Evolutionary conservation across 2,329 filamentous ascomycete genomes (phyloP).

Genomic region (Botrytis porri): DNA sequence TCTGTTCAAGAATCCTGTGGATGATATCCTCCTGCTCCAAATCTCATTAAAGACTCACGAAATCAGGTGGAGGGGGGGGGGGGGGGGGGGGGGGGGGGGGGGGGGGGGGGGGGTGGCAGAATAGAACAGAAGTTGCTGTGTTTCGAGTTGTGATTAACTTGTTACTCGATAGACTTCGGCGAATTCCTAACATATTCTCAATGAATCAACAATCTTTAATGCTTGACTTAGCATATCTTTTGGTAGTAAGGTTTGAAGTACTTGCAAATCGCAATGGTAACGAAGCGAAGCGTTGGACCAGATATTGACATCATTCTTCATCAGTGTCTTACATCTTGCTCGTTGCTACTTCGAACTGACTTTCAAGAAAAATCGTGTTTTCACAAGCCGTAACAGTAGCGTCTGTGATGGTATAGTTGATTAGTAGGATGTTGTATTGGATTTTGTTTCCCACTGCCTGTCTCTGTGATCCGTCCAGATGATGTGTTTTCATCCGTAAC

Average conservation of each 20-base stretch:
- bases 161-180: background rate
- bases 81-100: no score
- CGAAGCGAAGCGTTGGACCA: background rate
- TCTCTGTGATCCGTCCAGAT: background rate
- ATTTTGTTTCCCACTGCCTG: background rate
- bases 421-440: background rate
- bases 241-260: background rate
- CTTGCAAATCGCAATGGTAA: background rate
- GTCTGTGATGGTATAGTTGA: background rate
- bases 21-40: no score
- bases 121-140: background rate
- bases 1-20: background rate
- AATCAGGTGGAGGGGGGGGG: background rate
- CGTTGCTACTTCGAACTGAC: background rate
- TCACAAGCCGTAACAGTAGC: background rate
- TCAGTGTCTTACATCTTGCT: background rate
- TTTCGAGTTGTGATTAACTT: background rate
- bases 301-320: background rate
- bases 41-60: background rate
- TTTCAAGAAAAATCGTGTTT: background rate
- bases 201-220: background rate
- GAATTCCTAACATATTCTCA: background rate
- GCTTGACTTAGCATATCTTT: background rate
- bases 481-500: slow-evolving; percentile 41
- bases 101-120: no score